These are phyloP conservation scores for Dryadomyces quercivorus DNA, from an alignment of 2,329 filamentous ascomycete species.

Conservation along the genomic window DNA sequence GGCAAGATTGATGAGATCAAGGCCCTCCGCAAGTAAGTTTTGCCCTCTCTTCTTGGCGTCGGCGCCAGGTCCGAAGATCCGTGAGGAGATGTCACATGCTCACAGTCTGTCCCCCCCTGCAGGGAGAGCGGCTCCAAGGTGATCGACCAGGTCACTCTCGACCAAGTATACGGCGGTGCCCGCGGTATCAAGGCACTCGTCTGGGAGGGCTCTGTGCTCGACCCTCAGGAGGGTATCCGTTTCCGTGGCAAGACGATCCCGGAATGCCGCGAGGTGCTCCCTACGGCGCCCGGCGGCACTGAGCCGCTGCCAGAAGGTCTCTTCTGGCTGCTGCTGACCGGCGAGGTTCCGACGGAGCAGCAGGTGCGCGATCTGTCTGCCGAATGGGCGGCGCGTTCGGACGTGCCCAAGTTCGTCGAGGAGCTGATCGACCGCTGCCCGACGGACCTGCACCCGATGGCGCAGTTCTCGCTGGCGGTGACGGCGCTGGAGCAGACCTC, in stretches of 20 bases:
- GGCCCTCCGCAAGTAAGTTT: constrained; percentile 80
- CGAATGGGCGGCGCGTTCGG: constrained; percentile 96
- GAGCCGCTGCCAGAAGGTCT: constrained; percentile 97
- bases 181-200: constrained; percentile 98
- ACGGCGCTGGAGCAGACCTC: constrained; percentile 98
- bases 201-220: constrained; percentile 97
- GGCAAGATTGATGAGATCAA: constrained; percentile 99
- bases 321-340: constrained; percentile 98
- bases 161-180: constrained; percentile 98
- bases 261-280: constrained; percentile 94
- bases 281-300: constrained; percentile 90
- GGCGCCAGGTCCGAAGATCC: not conserved
- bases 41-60: not conserved
- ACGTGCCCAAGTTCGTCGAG: constrained; percentile 95
- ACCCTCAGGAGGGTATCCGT: constrained; percentile 97
- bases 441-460: constrained; percentile 98
- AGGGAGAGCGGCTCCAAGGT: constrained; percentile 95
- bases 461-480: constrained; percentile 95
- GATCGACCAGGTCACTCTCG: constrained; percentile 92
- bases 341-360: constrained; percentile 94
- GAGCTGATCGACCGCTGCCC: constrained; percentile 99
- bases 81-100: not conserved
- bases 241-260: constrained; percentile 99
- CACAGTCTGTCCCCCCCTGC: constrained; percentile 15
- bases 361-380: constrained; percentile 97